Percentiles rank a stretch among this genome's conserved stretches.
phyloP scores from a whole-genome alignment of 2,329 filamentous ascomycete genomes.

The Cladosporium austrohemisphaericum region DNA sequence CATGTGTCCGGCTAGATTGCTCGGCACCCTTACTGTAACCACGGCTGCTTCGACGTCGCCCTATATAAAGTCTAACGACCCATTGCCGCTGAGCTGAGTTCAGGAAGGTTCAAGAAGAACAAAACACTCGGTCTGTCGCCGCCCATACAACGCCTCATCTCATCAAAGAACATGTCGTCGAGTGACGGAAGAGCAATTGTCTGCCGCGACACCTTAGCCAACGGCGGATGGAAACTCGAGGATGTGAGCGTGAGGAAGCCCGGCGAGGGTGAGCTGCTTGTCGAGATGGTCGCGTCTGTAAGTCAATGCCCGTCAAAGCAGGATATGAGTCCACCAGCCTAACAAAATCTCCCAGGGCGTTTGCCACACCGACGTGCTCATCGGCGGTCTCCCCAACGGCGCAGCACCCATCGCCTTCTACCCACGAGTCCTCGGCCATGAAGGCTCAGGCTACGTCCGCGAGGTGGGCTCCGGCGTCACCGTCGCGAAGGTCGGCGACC shows the following conservation, averaged over 20 bases:
- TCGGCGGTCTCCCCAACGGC: conserved; percentile 38
- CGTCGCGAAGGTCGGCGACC: conserved; percentile 43
- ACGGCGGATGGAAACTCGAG: conserved; percentile 40
- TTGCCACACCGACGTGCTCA: conserved; percentile 53
- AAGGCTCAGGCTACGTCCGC: conserved; percentile 51
- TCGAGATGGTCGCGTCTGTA: conserved; percentile 48
- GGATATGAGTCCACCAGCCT: background rate
- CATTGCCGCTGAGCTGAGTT: too few species aligned
- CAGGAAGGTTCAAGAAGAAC: too few species aligned
- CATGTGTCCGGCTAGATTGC: too few species aligned
- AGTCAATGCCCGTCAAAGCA: background rate
- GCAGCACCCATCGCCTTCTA: conserved; percentile 39
- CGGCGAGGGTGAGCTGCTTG: conserved; percentile 47
- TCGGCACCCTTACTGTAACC: too few species aligned
- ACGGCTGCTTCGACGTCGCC: too few species aligned
- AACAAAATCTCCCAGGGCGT: conserved; percentile 37
- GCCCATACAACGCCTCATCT: background rate
- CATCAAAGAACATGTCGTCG: conserved; percentile 2
- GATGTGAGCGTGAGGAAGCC: conserved; percentile 36
- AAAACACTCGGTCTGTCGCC: too few species aligned
- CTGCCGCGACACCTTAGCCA: conserved; percentile 34
- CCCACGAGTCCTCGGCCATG: conserved; percentile 51
- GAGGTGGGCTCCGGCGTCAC: conserved; percentile 41
- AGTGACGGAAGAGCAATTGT: conserved; percentile 37
- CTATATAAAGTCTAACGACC: too few species aligned